Evolutionary conservation across 768 basidiomycete species (phyloP).

Genomic region (Kwoniella heveanensis): DNA sequence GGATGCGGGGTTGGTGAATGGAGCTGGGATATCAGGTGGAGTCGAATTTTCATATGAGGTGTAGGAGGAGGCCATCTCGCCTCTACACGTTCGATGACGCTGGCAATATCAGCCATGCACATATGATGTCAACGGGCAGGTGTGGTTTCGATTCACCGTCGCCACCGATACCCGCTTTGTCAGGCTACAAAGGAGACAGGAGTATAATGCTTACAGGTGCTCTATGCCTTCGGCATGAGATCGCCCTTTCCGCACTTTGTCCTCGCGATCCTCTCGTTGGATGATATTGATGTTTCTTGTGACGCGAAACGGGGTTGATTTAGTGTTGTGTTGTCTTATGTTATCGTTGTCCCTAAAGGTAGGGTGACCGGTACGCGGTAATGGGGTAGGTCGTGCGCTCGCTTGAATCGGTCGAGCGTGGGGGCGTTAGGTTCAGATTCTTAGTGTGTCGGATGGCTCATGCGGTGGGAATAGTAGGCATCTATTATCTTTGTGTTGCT

Average conservation of each 20-base stretch:
- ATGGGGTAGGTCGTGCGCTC: background rate
- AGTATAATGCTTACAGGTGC: background rate
- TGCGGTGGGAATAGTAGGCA: no score
- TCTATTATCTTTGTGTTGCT: no score
- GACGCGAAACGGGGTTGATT: background rate
- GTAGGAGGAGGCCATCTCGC: conserved; percentile 12
- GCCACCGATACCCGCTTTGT: conserved; percentile 6
- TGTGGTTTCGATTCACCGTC: no score
- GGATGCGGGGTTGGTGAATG: conserved; percentile 3
- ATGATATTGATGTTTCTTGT: background rate
- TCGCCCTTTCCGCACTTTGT: background rate
- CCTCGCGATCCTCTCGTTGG: background rate
- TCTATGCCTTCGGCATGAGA: background rate
- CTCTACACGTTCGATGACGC: background rate
- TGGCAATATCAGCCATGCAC: background rate
- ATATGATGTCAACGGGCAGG: background rate
- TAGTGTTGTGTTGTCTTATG: background rate
- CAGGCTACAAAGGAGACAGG: background rate
- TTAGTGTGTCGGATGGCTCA: no score
- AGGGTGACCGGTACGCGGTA: background rate
- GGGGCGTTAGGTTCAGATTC: no score
- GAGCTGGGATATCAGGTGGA: background rate
- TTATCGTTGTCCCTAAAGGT: background rate
- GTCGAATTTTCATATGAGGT: conserved; percentile 4
- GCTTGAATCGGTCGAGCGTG: no score